Evolutionary conservation across 2,329 filamentous ascomycete genomes (phyloP).

Genomic region (Tolypocladium inflatum): DNA sequence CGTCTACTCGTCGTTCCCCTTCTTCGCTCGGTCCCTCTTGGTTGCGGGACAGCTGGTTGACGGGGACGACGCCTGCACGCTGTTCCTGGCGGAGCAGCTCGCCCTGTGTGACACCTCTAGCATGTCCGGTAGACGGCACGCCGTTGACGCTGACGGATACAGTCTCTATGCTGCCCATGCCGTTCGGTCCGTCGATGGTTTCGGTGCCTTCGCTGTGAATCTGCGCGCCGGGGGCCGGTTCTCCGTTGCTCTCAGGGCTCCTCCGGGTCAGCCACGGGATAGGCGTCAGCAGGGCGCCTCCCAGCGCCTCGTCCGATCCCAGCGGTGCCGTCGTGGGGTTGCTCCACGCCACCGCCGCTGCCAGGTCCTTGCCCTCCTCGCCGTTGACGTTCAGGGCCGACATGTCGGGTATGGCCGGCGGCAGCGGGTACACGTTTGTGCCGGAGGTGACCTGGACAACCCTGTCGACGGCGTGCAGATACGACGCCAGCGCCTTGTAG

Average conservation of each 20-base stretch:
- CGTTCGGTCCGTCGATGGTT: constrained; percentile 74
- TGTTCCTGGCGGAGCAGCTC: constrained; percentile 83
- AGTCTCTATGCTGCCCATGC: constrained; percentile 70
- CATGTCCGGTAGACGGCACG: constrained; percentile 41
- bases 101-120: constrained; percentile 64
- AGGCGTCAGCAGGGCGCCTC: constrained; percentile 83
- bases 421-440: constrained; percentile 73
- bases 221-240: constrained; percentile 23
- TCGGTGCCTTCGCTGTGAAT: constrained; percentile 65
- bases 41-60: constrained; percentile 45
- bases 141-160: constrained; percentile 69
- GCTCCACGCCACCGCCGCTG: constrained; percentile 33
- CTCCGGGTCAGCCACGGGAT: constrained; percentile 72
- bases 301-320: constrained; percentile 80
- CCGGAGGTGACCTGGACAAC: constrained; percentile 84
- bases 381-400: constrained; percentile 55
- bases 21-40: constrained; percentile 16
- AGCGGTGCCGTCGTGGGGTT: constrained; percentile 40
- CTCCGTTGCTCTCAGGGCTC: constrained; percentile 19
- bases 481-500: constrained; percentile 74
- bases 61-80: constrained; percentile 67
- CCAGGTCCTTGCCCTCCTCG: constrained; percentile 31
- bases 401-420: constrained; percentile 51
- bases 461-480: constrained; percentile 83
- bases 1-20: constrained; percentile 25